Base-by-base conservation (phyloP, 768 basidiomycete species). In the Suillus americanus region DNA sequence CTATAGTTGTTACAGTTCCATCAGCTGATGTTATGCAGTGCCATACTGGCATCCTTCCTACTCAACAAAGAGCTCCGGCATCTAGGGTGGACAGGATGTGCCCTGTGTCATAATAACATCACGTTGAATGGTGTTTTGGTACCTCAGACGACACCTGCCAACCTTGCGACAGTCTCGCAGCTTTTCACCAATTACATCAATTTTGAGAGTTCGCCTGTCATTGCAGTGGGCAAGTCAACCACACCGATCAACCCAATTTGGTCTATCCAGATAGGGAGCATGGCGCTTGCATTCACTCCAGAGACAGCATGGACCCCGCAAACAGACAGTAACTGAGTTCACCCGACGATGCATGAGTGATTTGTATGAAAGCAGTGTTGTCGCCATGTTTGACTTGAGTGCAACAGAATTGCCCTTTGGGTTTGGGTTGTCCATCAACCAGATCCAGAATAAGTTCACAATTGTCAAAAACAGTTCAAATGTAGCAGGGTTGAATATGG, bases 51-150 rank as follows among this genome's bases (percentile, higher is more conserved):
- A 3, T 96, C 95, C 0, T 89, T 98, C 75, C 81, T 99, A 6
- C 85, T 99, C 46, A 86, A 92, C 55, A 97, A 99, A 84, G 89
- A 95, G 76, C 83, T 99, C 5, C 97, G 97, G 2, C 94, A 95
- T 72, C 84, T 99, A 9, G 97, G 97, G 56, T 85, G 93, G 51
- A 82, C 93, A 0, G 95, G 94, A 53, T 97, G 95, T 71, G 85
- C 12, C 84, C 84, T 8, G 86, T 95, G 86, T 18, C 66, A 73
- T 23, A 91, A 90, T 71, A 79, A 80, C 48, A 85, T 91, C 65
- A 83, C 83, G 3, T 81, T 92, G 61, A 75, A 70, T 14, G 90
- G 90, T 14, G 76, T 79, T 28, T 79, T 92, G 46, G 69, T 86
- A 48, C 83, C 79, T 5, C 88, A 91, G 63, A 81, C 79, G 14